Evolutionary conservation across 2,329 filamentous ascomycete species (phyloP).

Genomic region (Colletotrichum sublineola): DNA sequence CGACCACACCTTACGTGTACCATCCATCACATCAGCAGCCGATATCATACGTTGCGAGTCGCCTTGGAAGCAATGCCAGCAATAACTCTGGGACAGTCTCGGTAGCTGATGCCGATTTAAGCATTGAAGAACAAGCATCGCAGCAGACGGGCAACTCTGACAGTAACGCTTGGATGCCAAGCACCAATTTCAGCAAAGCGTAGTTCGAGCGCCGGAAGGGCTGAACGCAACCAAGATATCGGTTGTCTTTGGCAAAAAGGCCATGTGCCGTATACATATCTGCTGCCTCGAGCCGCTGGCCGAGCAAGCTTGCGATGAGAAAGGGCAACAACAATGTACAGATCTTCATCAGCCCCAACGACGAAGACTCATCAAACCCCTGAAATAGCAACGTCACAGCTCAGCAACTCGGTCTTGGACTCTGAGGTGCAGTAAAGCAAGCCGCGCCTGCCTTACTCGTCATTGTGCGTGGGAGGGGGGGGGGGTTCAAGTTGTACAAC

Average conservation of each 20-base stretch:
- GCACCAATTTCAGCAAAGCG: not conserved
- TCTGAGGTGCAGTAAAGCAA: not conserved
- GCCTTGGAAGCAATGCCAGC: not conserved
- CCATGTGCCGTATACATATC: not conserved
- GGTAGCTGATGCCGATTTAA: constrained; percentile 17
- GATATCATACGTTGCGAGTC: constrained; percentile 7
- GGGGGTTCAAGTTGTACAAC: not conserved
- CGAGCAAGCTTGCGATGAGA: not conserved
- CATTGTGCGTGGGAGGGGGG: not conserved
- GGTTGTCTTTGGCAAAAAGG: not conserved
- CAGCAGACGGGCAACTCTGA: constrained; percentile 1
- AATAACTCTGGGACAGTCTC: constrained; percentile 8
- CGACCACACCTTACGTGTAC: constrained; percentile 14
- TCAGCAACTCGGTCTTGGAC: no score
- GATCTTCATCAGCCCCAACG: not conserved
- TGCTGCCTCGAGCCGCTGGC: not conserved
- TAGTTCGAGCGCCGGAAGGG: constrained; percentile 5
- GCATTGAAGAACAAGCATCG: constrained; percentile 17
- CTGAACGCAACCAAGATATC: not conserved
- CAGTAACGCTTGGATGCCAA: constrained; percentile 5
- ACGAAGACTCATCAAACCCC: not conserved
- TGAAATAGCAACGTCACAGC: not conserved
- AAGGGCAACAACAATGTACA: not conserved
- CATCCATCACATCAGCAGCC: constrained; percentile 3
- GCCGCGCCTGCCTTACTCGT: no score